phyloP scores from a whole-genome alignment of 1,284 basidiomycete species.

The Trichosporon sp. region DNA sequence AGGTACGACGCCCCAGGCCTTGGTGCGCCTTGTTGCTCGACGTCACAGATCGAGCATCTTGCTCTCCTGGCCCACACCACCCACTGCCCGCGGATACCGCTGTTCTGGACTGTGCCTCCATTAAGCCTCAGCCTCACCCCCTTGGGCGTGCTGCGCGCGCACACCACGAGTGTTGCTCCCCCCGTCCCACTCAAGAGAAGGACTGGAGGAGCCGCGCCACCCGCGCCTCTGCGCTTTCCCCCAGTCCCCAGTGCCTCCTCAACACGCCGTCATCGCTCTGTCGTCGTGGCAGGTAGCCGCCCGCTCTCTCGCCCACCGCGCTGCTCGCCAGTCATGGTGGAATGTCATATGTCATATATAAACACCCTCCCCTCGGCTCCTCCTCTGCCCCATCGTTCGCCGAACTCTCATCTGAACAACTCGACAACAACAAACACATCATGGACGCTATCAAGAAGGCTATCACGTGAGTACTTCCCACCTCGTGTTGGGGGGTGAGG shows the following conservation, averaged over 20 bases:
- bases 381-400: not conserved
- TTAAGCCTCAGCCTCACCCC: too few species aligned
- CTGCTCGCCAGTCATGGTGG: not conserved
- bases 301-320: too few species aligned
- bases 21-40: too few species aligned
- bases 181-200: not conserved
- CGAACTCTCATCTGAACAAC: not conserved
- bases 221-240: not conserved
- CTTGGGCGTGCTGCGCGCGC: too few species aligned
- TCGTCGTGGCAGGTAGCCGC: too few species aligned
- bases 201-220: not conserved
- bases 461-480: slow-evolving; percentile 22
- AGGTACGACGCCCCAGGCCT: too few species aligned
- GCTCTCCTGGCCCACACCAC: too few species aligned
- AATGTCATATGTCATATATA: not conserved
- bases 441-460: slow-evolving; percentile 34
- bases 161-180: not conserved
- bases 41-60: too few species aligned
- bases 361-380: not conserved
- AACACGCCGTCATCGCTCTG: not conserved
- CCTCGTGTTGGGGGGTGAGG: not conserved
- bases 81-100: too few species aligned
- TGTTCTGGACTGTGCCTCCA: too few species aligned
- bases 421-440: slow-evolving; percentile 9
- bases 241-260: not conserved